A percentile compares a stretch with the other conserved stretches of the same genome.
Conservation (phyloP, 768 basidiomycete genomes). For the Rhodotorula graminis region DNA sequence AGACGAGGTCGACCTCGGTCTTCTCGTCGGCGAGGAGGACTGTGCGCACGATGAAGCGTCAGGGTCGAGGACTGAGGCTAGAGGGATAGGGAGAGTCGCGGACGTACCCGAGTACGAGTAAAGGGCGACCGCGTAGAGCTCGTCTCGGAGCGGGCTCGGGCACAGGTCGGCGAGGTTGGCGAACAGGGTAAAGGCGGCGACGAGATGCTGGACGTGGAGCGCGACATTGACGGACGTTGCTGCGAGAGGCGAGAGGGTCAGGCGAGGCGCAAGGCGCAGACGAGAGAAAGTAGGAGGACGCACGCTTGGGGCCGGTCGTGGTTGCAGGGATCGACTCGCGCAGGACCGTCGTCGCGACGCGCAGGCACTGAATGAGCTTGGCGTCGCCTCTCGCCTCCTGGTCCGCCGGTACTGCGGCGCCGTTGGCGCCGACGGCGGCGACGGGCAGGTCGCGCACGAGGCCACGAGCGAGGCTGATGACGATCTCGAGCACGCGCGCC, state of each 20-base stretch:
- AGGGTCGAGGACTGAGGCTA: neutral
- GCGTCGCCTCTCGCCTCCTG: constrained; percentile 30
- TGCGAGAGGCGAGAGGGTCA: neutral
- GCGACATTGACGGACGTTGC: constrained; percentile 49
- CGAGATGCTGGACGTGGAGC: constrained; percentile 63
- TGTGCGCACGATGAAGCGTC: constrained; percentile 30
- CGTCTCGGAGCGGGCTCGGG: constrained; percentile 59
- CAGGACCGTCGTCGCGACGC: constrained; percentile 75
- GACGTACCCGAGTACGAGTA: constrained; percentile 69
- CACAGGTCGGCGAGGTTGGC: constrained; percentile 58
- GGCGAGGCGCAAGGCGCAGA: too few species aligned
- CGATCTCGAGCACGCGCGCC: constrained; percentile 64
- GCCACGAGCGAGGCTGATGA: constrained; percentile 57
- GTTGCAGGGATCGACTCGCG: constrained; percentile 60
- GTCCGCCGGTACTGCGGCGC: neutral
- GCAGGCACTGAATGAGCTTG: constrained; percentile 63
- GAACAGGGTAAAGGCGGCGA: constrained; percentile 62
- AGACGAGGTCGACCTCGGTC: constrained; percentile 69
- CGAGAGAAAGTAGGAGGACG: constrained; percentile 36
- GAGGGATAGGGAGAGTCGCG: too few species aligned
- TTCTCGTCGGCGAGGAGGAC: constrained; percentile 84
- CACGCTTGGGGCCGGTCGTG: constrained; percentile 20
- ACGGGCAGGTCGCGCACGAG: constrained; percentile 25
- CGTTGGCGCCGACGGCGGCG: neutral
- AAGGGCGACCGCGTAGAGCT: constrained; percentile 71